Evolutionary conservation across 176 grass and related monocot species (phyloP), one percentile per base, ranked within the genome.

Genomic region (Areca catechu): DNA sequence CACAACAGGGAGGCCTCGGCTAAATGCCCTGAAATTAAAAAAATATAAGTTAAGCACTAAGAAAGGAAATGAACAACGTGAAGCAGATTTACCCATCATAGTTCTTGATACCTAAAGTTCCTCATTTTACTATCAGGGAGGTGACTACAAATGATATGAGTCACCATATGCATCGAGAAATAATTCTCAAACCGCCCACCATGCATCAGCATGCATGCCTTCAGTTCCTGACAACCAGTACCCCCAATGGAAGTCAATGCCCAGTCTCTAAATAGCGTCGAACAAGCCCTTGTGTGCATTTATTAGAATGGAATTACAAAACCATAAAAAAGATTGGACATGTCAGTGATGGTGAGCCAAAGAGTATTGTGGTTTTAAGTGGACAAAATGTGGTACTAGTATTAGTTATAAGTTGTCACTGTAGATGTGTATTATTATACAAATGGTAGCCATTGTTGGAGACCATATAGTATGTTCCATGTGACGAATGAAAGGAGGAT

Each of bases 121-220:
- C 53, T 84, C 68, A 79, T 82, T 74, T 97, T 97, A 68, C 86
- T 91, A 65, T 82, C 74, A 7, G 86, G 75, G 23, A 97, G 83
- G 51, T 91, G 80, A 22, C 49, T 80, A 63, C 86, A 97, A 27
- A 97, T 74, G 62, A 91, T 91, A 70, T 90, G 86, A 5, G 77
- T 85, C 56, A 97, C 92, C 4, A 80, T 82, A 48, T 85, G 65
- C 73, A 71, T 90, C 3, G 92, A 90, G 61, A 97, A 88, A 60
- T 97, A 97, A 78, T 97, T 96, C 47, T 88, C 72, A 34, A 97
- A 80, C 24, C 83, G 73, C 24, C 92, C 92, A 50, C 86, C 92
- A 16, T 97, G 82, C 56, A 82, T 90, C 69, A 97, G 71, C 86
- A 97, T 97, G 52, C 77, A 87, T 54, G 70, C 83, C 75, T 90